A percentile compares a stretch with the other conserved stretches of the same genome.
Conservation (phyloP, 805 yeast genomes). For the Hanseniaspora mollemarum region DNA sequence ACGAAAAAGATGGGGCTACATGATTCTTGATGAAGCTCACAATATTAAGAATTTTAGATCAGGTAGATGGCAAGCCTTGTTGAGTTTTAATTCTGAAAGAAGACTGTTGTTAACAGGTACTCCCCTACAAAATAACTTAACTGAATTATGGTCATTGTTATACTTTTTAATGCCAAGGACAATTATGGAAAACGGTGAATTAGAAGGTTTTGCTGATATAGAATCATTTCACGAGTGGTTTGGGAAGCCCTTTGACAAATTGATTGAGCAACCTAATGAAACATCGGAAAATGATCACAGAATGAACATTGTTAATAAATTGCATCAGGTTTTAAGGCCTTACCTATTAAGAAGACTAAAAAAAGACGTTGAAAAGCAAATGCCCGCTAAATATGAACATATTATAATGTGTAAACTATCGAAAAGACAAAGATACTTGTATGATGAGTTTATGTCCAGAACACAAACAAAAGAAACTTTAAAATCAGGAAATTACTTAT, state of each 20-base stretch:
- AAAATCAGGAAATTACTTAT: conserved; percentile 85
- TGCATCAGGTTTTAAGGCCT: conserved; percentile 90
- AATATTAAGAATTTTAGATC: conserved; percentile 93
- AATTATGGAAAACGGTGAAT: conserved; percentile 46
- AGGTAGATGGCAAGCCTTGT: conserved; percentile 89
- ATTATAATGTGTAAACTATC: conserved; percentile 84
- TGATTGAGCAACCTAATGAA: conserved; percentile 52
- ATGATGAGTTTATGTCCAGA: conserved; percentile 94
- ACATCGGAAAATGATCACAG: conserved; percentile 59
- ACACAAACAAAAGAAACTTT: conserved; percentile 90
- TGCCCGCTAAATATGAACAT: conserved; percentile 97
- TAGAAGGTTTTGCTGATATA: conserved; percentile 81
- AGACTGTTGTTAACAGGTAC: conserved; percentile 89
- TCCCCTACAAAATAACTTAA: conserved; percentile 86
- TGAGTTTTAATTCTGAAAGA: conserved; percentile 86
- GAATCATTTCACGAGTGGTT: conserved; percentile 98
- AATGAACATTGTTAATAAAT: conserved; percentile 66
- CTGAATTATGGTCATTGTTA: conserved; percentile 90
- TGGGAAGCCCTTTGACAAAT: conserved; percentile 90
- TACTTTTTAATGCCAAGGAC: conserved; percentile 92
- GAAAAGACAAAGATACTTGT: conserved; percentile 79
- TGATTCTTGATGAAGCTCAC: conserved; percentile 97
- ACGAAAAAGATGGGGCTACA: conserved; percentile 86
- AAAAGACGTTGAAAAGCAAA: conserved; percentile 94
- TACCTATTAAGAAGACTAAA: conserved; percentile 82